phyloP scores from a whole-genome alignment of 108 stramenopile genomes.

The Skeletonema costatum region DNA sequence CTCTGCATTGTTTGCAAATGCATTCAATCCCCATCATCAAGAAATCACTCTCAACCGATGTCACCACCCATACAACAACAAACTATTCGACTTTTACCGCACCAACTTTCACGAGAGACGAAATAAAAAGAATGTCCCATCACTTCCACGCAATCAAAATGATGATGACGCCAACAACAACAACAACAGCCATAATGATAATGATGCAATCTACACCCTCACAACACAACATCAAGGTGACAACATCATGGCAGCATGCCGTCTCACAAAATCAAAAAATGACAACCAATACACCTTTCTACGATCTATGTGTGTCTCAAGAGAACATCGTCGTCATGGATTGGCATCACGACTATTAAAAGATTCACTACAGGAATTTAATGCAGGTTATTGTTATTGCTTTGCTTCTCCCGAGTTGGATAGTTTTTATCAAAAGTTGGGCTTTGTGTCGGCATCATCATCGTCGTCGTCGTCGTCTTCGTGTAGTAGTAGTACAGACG shows the following conservation, averaged over 20 bases:
- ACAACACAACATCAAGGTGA: neutral
- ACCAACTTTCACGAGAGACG: neutral
- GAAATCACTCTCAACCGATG: neutral
- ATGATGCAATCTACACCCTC: neutral
- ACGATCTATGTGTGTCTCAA: neutral
- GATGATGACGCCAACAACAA: neutral
- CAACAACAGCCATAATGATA: neutral
- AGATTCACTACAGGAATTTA: neutral
- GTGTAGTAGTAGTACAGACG: neutral
- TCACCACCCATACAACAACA: neutral
- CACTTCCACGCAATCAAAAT: neutral
- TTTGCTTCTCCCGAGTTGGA: constrained; percentile 16
- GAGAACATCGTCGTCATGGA: neutral
- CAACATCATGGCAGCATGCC: constrained; percentile 5
- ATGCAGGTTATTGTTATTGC: constrained; percentile 3
- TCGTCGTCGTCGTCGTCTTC: neutral
- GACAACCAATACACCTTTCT: constrained; percentile 8
- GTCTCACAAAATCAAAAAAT: constrained; percentile 7
- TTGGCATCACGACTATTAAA: neutral
- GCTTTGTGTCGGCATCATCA: neutral
- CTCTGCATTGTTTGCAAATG: neutral
- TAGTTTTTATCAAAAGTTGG: constrained; percentile 1
- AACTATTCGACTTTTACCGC: neutral
- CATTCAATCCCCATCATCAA: neutral
- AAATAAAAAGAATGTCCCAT: neutral